phyloP scores from a whole-genome alignment of 2,329 filamentous ascomycete genomes.

The Coniochaeta sp. region DNA sequence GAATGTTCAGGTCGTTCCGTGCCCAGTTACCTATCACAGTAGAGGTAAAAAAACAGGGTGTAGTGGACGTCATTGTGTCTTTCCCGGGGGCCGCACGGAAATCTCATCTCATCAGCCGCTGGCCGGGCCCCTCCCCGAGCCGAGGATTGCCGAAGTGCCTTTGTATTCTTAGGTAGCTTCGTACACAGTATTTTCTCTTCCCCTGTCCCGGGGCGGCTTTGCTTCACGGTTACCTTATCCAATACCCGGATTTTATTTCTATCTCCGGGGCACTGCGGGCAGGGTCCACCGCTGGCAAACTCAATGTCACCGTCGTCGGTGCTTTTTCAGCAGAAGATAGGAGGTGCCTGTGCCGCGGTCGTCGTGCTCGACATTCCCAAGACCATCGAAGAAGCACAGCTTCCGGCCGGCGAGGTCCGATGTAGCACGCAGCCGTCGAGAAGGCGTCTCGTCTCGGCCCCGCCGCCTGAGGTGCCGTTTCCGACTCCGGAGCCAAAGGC shows the following conservation, averaged over 20 bases:
- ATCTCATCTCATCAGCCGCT: not conserved
- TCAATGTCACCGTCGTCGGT: constrained; percentile 26
- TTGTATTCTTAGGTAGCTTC: not conserved
- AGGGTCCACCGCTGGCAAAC: not conserved
- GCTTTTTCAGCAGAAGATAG: constrained; percentile 41
- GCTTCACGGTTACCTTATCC: not conserved
- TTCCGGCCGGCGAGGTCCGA: constrained; percentile 26
- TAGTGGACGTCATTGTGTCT: not conserved
- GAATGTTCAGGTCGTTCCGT: not conserved
- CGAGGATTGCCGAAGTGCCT: not conserved
- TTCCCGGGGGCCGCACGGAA: not conserved
- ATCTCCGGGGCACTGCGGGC: too few species aligned
- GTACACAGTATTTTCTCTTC: not conserved
- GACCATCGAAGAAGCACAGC: constrained; percentile 62
- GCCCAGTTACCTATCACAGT: too few species aligned
- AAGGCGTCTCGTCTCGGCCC: constrained; percentile 38
- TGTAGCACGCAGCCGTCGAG: constrained; percentile 9
- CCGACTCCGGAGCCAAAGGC: constrained; percentile 46
- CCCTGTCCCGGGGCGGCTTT: not conserved
- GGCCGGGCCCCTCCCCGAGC: not conserved
- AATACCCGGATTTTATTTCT: not conserved
- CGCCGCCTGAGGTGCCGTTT: constrained; percentile 36
- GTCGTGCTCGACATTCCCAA: constrained; percentile 62
- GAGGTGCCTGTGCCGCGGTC: constrained; percentile 32
- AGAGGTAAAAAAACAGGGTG: too few species aligned